These are phyloP conservation scores for Serendipita sp. DNA, from an alignment of 768 basidiomycete genomes.

Conservation along the genomic window DNA sequence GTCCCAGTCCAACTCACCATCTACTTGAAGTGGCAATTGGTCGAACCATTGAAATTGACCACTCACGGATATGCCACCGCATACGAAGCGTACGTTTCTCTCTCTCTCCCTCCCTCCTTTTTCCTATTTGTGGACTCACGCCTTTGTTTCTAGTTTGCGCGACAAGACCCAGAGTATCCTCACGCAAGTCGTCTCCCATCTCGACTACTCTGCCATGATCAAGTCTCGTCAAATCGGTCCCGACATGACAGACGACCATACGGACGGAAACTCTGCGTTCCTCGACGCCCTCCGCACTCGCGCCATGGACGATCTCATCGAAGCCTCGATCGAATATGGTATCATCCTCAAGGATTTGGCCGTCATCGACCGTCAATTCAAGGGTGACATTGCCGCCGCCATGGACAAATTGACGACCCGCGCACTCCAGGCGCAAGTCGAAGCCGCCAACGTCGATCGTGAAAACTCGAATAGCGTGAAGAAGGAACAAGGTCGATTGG, in stretches of 20 bases:
- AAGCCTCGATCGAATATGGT: conserved; percentile 69
- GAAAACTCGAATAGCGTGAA: conserved; percentile 82
- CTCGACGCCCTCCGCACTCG: conserved; percentile 65
- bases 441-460: conserved; percentile 77
- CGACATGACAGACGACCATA: conserved; percentile 54
- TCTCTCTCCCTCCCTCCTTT: background rate
- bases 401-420: conserved; percentile 79
- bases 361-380: conserved; percentile 77
- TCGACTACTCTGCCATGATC: conserved; percentile 47
- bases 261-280: conserved; percentile 58
- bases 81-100: conserved; percentile 38
- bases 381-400: conserved; percentile 64
- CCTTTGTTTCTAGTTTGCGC: conserved; percentile 10
- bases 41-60: conserved; percentile 44
- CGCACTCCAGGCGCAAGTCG: conserved; percentile 74
- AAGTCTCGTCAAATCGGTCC: conserved; percentile 69
- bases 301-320: conserved; percentile 76
- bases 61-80: conserved; percentile 76
- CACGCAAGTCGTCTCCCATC: conserved; percentile 74
- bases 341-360: conserved; percentile 72
- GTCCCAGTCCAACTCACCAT: conserved; percentile 73
- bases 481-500: conserved; percentile 63
- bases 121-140: background rate
- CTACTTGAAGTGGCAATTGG: conserved; percentile 58
- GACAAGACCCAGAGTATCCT: conserved; percentile 81